A percentile compares a stretch with the other conserved stretches of the same genome.
Evolutionary conservation across 2,329 filamentous ascomycete genomes (phyloP).

Genomic region (Aspergillus terreus): DNA sequence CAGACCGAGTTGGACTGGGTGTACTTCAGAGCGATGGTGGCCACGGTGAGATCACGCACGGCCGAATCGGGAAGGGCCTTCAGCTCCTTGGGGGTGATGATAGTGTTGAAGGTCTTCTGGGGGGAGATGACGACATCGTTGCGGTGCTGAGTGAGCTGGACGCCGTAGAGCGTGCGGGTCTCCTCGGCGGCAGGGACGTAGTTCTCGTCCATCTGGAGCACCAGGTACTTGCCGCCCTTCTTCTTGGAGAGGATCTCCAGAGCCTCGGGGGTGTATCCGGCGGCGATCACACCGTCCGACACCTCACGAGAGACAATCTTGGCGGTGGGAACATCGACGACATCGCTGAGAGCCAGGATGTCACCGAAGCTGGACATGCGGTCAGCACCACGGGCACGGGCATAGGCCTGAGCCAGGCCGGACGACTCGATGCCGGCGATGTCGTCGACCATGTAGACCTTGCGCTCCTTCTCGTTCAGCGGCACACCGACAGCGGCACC

Average conservation of each 20-base stretch:
- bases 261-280: slow-evolving; percentile 78
- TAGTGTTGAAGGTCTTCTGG: slow-evolving; percentile 72
- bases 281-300: slow-evolving; percentile 92
- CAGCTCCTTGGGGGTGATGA: slow-evolving; percentile 82
- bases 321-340: slow-evolving; percentile 87
- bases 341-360: slow-evolving; percentile 85
- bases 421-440: slow-evolving; percentile 86
- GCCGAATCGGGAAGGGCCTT: slow-evolving; percentile 71
- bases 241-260: slow-evolving; percentile 94
- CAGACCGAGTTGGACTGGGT: slow-evolving; percentile 99
- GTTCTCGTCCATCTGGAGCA: slow-evolving; percentile 87
- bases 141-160: slow-evolving; percentile 83
- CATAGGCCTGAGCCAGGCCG: slow-evolving; percentile 86
- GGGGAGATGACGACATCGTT: slow-evolving; percentile 88
- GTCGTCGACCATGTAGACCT: slow-evolving; percentile 98
- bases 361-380: slow-evolving; percentile 99
- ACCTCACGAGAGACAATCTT: slow-evolving; percentile 98
- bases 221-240: slow-evolving; percentile 95
- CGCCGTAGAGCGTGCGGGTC: slow-evolving; percentile 82
- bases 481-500: slow-evolving; percentile 92
- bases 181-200: slow-evolving; percentile 75
- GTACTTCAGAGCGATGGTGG: slow-evolving; percentile 96
- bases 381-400: slow-evolving; percentile 90
- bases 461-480: slow-evolving; percentile 80
- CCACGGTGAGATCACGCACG: slow-evolving; percentile 84